phyloP scores from a whole-genome alignment of 148 eudicot genomes.

The Rhododendron griersonianum region DNA sequence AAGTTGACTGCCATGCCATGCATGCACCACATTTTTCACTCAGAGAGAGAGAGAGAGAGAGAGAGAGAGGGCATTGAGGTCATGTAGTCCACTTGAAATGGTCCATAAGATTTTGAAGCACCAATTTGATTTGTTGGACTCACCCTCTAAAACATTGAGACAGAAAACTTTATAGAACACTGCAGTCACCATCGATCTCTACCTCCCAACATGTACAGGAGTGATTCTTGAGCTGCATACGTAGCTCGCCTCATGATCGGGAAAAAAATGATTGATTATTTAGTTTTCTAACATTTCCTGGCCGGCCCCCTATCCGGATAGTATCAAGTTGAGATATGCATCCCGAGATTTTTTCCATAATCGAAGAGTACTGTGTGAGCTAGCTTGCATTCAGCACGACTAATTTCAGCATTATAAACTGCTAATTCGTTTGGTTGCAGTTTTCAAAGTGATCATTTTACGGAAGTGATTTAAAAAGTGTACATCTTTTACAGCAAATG shows the following conservation, averaged over 20 bases:
- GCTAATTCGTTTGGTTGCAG: no score
- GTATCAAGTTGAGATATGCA: no score
- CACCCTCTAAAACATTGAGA: constrained; percentile 5
- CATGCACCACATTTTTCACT: background rate
- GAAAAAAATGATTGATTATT: background rate
- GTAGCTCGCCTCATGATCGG: background rate
- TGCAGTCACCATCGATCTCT: background rate
- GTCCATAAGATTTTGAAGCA: constrained; percentile 18
- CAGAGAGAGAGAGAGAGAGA: background rate
- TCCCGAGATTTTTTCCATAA: no score
- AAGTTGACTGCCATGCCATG: background rate
- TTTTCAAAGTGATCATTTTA: no score
- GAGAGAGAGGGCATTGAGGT: background rate
- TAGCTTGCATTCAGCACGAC: no score
- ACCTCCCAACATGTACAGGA: background rate
- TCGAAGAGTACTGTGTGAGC: no score
- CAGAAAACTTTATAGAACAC: background rate
- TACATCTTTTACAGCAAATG: no score
- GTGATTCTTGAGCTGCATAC: constrained; percentile 6
- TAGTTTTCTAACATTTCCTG: background rate
- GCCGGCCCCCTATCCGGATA: no score
- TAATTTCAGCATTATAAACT: no score
- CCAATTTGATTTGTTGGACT: constrained; percentile 23
- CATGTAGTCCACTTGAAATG: constrained; percentile 15
- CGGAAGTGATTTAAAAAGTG: no score